A percentile compares a stretch with the other conserved stretches of the same genome.
Evolutionary conservation across 495 filamentous ascomycete species (phyloP).

Genomic region (Penicillium daleae): DNA sequence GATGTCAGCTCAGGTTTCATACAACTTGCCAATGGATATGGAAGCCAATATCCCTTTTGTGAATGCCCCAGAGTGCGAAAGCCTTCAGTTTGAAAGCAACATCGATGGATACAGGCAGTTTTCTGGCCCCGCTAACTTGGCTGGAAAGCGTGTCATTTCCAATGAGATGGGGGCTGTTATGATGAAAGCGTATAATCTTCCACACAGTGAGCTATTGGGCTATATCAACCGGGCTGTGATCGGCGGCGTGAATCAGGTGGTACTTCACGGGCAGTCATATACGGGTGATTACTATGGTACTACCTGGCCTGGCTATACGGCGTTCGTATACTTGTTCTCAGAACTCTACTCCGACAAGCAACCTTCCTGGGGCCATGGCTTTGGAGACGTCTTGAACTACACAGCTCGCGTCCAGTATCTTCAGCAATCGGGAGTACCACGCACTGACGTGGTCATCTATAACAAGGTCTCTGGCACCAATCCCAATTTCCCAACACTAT

Average conservation of each 20-base stretch:
- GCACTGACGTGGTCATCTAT: conserved; percentile 49
- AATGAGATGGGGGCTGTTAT: conserved; percentile 42
- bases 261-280: conserved; percentile 52
- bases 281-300: conserved; percentile 44
- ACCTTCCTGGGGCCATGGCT: conserved; percentile 47
- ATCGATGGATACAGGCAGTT: conserved; percentile 53
- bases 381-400: conserved; percentile 45
- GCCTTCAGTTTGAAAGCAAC: conserved; percentile 25
- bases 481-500: conserved; percentile 19
- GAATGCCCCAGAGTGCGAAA: conserved; percentile 52
- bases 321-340: conserved; percentile 48
- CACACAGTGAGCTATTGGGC: conserved; percentile 30
- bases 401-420: conserved; percentile 42
- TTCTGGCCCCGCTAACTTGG: conserved; percentile 46
- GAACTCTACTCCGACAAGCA: conserved; percentile 48
- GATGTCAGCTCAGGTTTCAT: conserved; percentile 50
- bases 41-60: conserved; percentile 43
- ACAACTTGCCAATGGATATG: conserved; percentile 55
- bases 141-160: conserved; percentile 43
- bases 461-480: conserved; percentile 29
- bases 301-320: conserved; percentile 53
- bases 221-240: conserved; percentile 38
- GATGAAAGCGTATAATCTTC: conserved; percentile 33
- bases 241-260: conserved; percentile 49
- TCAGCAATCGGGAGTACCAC: conserved; percentile 44